A percentile compares a stretch with the other conserved stretches of the same genome.
phyloP scores from a whole-genome alignment of 1,284 basidiomycete species.

The Heterobasidion annosum region DNA sequence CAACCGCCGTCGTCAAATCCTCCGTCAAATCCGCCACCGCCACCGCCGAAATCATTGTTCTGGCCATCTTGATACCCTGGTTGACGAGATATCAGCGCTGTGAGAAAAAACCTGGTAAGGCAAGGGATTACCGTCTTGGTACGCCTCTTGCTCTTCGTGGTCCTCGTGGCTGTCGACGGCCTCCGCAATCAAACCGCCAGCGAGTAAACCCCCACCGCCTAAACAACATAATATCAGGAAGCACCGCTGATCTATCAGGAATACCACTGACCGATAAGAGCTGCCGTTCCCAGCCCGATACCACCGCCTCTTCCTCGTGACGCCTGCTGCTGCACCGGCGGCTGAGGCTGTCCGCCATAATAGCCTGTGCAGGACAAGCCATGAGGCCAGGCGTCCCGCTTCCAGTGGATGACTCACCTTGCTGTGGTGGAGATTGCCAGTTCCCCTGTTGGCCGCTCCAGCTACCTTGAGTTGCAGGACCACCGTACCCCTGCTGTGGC shows the following conservation, averaged over 20 bases:
- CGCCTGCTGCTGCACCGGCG: constrained; percentile 21
- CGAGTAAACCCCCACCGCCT: constrained; percentile 53
- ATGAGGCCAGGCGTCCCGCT: background rate
- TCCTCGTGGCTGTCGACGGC: constrained; percentile 38
- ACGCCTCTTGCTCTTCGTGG: constrained; percentile 25
- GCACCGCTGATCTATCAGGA: background rate
- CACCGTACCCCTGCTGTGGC: constrained; percentile 14
- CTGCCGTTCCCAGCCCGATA: constrained; percentile 32
- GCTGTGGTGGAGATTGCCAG: constrained; percentile 9
- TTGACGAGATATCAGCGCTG: constrained; percentile 7
- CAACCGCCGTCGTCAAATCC: background rate
- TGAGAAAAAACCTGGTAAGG: background rate
- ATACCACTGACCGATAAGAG: constrained; percentile 27
- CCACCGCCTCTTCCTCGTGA: constrained; percentile 25
- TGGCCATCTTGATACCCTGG: constrained; percentile 17
- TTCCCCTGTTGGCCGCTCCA: constrained; percentile 4
- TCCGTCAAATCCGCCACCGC: constrained; percentile 10
- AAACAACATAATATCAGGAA: background rate
- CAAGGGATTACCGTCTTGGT: constrained; percentile 14
- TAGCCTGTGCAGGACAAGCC: constrained; percentile 16
- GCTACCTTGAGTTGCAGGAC: constrained; percentile 6
- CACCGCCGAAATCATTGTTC: constrained; percentile 11
- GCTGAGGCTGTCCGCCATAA: constrained; percentile 16
- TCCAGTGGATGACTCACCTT: constrained; percentile 4
- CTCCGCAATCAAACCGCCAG: constrained; percentile 43